Evolutionary conservation across 495 filamentous ascomycete genomes (phyloP), one percentile per base, ranked within the genome.

Genomic region (Venustampulla echinocandica): DNA sequence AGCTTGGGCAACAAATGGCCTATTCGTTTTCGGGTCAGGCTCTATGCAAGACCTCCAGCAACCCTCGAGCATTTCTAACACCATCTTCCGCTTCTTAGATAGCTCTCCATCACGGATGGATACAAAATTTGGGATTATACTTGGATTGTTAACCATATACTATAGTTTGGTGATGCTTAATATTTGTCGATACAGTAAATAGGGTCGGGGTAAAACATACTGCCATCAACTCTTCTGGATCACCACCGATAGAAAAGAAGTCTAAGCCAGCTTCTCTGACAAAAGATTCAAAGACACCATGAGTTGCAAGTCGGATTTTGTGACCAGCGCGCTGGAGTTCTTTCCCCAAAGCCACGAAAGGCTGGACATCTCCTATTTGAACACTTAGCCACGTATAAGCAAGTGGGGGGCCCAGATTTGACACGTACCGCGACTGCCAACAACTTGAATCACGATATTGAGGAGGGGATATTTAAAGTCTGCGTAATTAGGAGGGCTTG

Each of bases 391-490:
- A 7, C 7, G 27, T 6, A 30, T 30, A 6, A 13, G 13, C 27
- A 30, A 13, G 6, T 13, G 27, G 6, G 13, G 13, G 13, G n/a
- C n/a, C n/a, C n/a, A 7, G 27, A 7, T 6, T 30, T 30, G 27
- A 6, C 7, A 30, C 27, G 6, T 30, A 13, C 83, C 85, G 14
- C 83, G 76, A 1, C 77, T 80, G 7, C 83, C 85, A 21, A 88
- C 78, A 6, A 89, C 77, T 56, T 86, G 83, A 50, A 87, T 85
- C 24, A 88, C 84, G 47, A 87, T 72, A 57, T 88, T 86, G 30
- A 87, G 62, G 18, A 35, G 33, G 18, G 33, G 33, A 15, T n/a
- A 35, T 14, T 10, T n/a, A 35, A 10, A 15, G 33, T 4, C 4
- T 4, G 33, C 5, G n/a, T 5, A 35, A 15, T 15, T 35, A n/a